Evolutionary conservation across 2,329 filamentous ascomycete genomes (phyloP).

Genomic region (Arachnomyces sp.): DNA sequence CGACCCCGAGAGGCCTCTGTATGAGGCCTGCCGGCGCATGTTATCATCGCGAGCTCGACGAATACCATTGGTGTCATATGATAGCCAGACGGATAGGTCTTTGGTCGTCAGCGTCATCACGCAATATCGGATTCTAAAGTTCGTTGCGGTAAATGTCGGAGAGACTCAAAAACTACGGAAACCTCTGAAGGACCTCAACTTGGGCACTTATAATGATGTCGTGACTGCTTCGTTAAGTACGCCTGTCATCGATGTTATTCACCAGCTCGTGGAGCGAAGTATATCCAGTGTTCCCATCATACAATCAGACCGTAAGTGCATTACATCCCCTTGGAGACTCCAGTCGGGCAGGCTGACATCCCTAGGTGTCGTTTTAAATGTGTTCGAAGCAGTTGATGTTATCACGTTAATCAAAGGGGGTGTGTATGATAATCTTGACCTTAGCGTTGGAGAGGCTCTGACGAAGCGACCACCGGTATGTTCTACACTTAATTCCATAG

Average conservation of each 20-base stretch:
- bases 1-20: slow-evolving; percentile 79
- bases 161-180: slow-evolving; percentile 86
- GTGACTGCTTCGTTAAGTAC: slow-evolving; percentile 81
- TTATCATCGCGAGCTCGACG: slow-evolving; percentile 84
- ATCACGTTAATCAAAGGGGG: slow-evolving; percentile 93
- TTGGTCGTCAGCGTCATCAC: slow-evolving; percentile 96
- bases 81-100: slow-evolving; percentile 85
- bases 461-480: slow-evolving; percentile 69
- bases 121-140: slow-evolving; percentile 96
- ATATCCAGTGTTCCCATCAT: slow-evolving; percentile 94
- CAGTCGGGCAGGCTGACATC: slow-evolving; percentile 2
- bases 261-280: slow-evolving; percentile 82
- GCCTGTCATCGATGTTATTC: slow-evolving; percentile 87
- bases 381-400: slow-evolving; percentile 96
- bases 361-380: slow-evolving; percentile 68
- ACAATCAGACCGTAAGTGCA: slow-evolving; percentile 56
- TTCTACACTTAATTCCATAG: slow-evolving; percentile 6
- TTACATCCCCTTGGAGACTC: no score
- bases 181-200: slow-evolving; percentile 69
- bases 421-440: slow-evolving; percentile 79
- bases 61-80: slow-evolving; percentile 86
- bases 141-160: slow-evolving; percentile 89
- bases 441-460: slow-evolving; percentile 80
- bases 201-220: slow-evolving; percentile 77
- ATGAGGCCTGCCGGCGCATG: slow-evolving; percentile 93